Base-by-base conservation (phyloP, 2,329 filamentous ascomycete genomes). In the Colletotrichum sp. region DNA sequence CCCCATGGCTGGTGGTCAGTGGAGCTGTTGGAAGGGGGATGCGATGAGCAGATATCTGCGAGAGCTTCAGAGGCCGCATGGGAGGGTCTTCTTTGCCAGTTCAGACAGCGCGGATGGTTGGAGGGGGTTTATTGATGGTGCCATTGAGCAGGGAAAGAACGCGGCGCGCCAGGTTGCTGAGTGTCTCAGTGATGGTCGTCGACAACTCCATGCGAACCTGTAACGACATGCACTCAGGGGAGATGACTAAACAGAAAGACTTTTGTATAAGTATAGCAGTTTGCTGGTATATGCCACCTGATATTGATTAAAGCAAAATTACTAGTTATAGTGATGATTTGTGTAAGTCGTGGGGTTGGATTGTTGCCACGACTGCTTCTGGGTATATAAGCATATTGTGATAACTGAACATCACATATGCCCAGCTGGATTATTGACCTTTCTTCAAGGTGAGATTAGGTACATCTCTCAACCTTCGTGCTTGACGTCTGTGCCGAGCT, bases 401-500 rank as follows among this genome's bases (percentile, higher is more conserved):
- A 13, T 8, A 8, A 4, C 6, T 52, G n/a, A 21, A 52, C 10
- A 52, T 52, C 44, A 52, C 44, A 8, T 52, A 21, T 59, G 24
- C 24, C 12, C 55, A 28, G 55, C 55, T 28, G 3, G 6, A 1
- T 18, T 59, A 59, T 16, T 13, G 6, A 18, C 24, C 13, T 28
- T 59, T 24, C 13, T 26, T 9, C 2, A 26, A 26, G 21, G 55
- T 18, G 5, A 62, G 59, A 62, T 32, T 4, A 34, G 6, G 16
- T 24, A 62, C 16, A 9, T 32, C 28, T n/a, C 59, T 62, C 59
- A 32, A 8, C 10, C 59, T 34, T 62, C 28, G 30, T 62, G 59
- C 18, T 62, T 32, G 59, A 62, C 59, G 6, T 62, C 59, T 9
- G 26, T 62, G 9, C 55, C 55, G 65, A 82, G 82, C 55, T 59